A percentile compares a stretch with the other conserved stretches of the same genome.
phyloP scores from a whole-genome alignment of 192 early-diverging fungal species.

The Mortierella hygrophila region DNA sequence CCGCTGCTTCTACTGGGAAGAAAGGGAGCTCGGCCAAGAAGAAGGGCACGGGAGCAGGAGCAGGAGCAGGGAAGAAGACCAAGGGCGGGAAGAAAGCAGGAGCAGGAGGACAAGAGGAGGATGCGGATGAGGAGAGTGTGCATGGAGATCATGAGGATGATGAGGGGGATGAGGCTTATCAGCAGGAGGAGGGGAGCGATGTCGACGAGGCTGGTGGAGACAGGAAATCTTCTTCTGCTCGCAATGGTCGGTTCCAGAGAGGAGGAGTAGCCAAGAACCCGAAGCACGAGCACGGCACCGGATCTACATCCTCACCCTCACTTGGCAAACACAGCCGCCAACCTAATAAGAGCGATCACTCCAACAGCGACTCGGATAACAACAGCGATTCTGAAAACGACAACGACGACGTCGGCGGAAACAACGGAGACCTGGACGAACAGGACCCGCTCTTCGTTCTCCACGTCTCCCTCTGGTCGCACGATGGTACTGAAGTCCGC shows the following conservation, averaged over 20 bases:
- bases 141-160: background rate
- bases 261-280: background rate
- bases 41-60: background rate
- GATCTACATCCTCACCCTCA: background rate
- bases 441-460: conserved; percentile 73
- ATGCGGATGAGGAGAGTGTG: background rate
- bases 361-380: background rate
- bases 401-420: background rate
- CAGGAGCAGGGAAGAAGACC: background rate
- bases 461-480: conserved; percentile 73
- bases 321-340: background rate
- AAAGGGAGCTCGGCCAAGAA: background rate
- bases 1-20: background rate
- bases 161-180: background rate
- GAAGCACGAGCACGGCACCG: background rate
- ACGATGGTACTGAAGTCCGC: conserved; percentile 66
- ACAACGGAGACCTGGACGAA: background rate
- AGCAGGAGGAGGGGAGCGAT: background rate
- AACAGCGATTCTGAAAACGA: background rate
- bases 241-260: background rate
- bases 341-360: background rate
- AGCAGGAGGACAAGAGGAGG: background rate
- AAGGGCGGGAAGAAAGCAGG: background rate
- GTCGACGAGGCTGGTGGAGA: background rate
- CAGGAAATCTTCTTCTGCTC: background rate